Percentiles rank a stretch among this genome's conserved stretches.
These are phyloP conservation scores for Senecio squalidus DNA, from an alignment of 140 eudicot species.

Conservation along the genomic window DNA sequence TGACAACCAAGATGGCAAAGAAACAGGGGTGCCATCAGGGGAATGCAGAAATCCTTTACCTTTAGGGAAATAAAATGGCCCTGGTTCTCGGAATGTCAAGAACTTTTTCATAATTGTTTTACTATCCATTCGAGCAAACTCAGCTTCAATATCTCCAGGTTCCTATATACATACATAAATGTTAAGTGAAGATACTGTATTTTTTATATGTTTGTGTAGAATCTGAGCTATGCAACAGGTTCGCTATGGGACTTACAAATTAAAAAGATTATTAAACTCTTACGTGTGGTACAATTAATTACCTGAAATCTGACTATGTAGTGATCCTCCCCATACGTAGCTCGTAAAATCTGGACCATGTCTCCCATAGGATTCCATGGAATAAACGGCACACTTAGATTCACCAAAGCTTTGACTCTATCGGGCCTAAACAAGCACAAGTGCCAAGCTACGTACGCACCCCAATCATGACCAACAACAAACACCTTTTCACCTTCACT, in stretches of 20 bases:
- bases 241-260: background rate
- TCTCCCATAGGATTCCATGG: conserved; percentile 22
- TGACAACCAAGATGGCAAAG: conserved; percentile 43
- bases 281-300: too few relatives aligned
- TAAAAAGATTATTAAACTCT: background rate
- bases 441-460: conserved; percentile 53
- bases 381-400: conserved; percentile 45
- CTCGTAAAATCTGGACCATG: conserved; percentile 6
- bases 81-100: conserved; percentile 22
- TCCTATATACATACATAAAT: conserved; percentile 20
- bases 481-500: conserved; percentile 39
- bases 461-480: conserved; percentile 75
- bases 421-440: conserved; percentile 32
- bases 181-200: too few relatives aligned
- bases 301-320: conserved; percentile 61
- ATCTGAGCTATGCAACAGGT: too few relatives aligned
- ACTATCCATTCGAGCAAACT: conserved; percentile 13
- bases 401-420: conserved; percentile 64
- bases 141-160: conserved; percentile 57
- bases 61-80: conserved; percentile 36
- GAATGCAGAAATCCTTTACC: conserved; percentile 37
- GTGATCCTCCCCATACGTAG: conserved; percentile 45
- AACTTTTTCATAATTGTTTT: conserved; percentile 26
- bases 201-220: too few relatives aligned
- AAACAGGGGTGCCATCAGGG: conserved; percentile 12